Conservation (phyloP, 2,329 filamentous ascomycete species). For the Fusarium albosuccineum region DNA sequence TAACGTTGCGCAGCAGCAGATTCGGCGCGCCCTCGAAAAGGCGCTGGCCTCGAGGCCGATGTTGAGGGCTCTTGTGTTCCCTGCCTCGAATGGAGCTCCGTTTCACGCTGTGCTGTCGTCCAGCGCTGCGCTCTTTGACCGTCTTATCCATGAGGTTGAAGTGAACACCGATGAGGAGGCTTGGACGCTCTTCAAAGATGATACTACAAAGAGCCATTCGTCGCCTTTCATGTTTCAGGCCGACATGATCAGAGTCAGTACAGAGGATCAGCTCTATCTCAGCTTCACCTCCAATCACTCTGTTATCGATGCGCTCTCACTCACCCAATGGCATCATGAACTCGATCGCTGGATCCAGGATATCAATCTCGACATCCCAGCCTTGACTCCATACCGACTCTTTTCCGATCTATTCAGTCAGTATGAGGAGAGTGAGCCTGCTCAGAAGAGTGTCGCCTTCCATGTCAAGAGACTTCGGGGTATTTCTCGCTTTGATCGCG, state of each 20-base stretch:
- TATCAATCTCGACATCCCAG: constrained; percentile 27
- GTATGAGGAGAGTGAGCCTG: constrained; percentile 48
- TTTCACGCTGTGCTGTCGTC: constrained; percentile 48
- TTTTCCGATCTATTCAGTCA: constrained; percentile 51
- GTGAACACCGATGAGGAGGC: constrained; percentile 43
- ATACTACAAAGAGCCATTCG: constrained; percentile 27
- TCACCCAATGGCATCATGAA: constrained; percentile 51
- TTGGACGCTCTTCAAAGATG: constrained; percentile 35
- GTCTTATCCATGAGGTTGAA: constrained; percentile 43
- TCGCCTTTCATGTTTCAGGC: constrained; percentile 50
- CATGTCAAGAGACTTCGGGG: constrained; percentile 51
- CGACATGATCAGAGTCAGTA: constrained; percentile 40
- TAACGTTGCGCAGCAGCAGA: constrained; percentile 31
- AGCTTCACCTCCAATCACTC: constrained; percentile 52
- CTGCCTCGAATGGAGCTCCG: constrained; percentile 23
- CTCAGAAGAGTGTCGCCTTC: constrained; percentile 46
- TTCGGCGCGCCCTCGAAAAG: constrained; percentile 47
- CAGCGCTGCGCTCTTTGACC: constrained; percentile 39
- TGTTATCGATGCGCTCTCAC: constrained; percentile 51
- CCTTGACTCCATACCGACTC: constrained; percentile 46
- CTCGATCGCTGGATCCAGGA: constrained; percentile 49
- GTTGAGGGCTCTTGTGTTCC: constrained; percentile 47
- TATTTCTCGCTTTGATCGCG: constrained; percentile 49
- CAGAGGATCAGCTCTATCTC: constrained; percentile 39
- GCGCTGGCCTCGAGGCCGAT: constrained; percentile 47